Percentiles rank a stretch among this genome's conserved stretches.
Conservation (phyloP, 2,329 filamentous ascomycete genomes). For the Fusarium subtropicale region DNA sequence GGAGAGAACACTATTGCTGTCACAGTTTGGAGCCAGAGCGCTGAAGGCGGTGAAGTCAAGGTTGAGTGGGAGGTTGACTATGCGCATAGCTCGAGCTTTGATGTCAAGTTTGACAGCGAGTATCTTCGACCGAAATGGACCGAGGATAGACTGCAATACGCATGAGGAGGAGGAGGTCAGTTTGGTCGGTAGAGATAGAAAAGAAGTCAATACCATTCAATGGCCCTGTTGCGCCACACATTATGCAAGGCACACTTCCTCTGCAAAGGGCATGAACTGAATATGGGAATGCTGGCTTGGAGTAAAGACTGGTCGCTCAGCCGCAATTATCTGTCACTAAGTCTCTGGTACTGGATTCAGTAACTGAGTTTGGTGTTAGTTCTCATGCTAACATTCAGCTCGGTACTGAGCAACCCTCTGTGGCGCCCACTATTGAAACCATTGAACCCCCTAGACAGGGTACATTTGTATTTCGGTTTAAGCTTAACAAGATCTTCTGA, state of each 20-base stretch:
- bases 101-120: slow-evolving; percentile 60
- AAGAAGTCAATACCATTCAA: background rate
- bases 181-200: background rate
- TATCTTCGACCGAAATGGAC: slow-evolving; percentile 65
- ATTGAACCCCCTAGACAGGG: background rate
- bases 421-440: background rate
- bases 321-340: background rate
- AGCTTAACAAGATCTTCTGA: slow-evolving; percentile 1
- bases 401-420: too few relatives aligned
- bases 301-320: slow-evolving; percentile 13
- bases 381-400: background rate
- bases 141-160: slow-evolving; percentile 53
- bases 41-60: slow-evolving; percentile 61
- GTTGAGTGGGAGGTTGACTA: slow-evolving; percentile 66
- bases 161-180: background rate
- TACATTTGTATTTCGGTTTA: background rate
- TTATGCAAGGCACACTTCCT: background rate
- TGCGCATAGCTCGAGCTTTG: slow-evolving; percentile 64
- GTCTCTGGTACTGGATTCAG: background rate
- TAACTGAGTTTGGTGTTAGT: background rate
- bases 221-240: background rate
- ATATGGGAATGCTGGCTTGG: background rate
- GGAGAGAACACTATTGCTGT: slow-evolving; percentile 69
- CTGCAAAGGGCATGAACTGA: too few relatives aligned
- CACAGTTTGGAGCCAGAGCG: slow-evolving; percentile 69